Conservation (phyloP, 1,284 basidiomycete genomes). For the Xerocomus minutiporus region DNA sequence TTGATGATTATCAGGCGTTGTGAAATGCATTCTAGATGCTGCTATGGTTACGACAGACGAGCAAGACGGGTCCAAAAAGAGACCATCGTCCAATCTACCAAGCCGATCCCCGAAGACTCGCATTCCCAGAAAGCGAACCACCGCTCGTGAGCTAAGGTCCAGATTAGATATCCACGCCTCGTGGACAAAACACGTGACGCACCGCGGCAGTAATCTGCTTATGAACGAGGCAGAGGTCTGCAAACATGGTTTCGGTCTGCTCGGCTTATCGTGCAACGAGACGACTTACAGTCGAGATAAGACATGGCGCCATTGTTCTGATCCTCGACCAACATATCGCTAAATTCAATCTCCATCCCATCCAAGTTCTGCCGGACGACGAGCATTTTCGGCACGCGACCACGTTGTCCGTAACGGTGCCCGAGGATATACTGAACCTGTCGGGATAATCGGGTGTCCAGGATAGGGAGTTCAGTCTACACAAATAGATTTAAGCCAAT, state of each 20-base stretch:
- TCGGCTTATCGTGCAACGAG: background rate
- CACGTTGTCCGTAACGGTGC: conserved; percentile 60
- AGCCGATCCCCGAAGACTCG: conserved; percentile 42
- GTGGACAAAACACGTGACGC: conserved; percentile 27
- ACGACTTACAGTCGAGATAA: conserved; percentile 78
- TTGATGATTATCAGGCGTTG: no score
- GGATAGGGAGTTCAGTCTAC: conserved; percentile 68
- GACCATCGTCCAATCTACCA: conserved; percentile 35
- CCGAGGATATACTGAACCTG: conserved; percentile 85
- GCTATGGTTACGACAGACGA: background rate
- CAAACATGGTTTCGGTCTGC: conserved; percentile 24
- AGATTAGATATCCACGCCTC: conserved; percentile 2
- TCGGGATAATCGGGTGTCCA: conserved; percentile 75
- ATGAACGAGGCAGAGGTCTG: conserved; percentile 53
- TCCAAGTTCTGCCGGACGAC: conserved; percentile 93
- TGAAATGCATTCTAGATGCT: background rate
- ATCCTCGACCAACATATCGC: conserved; percentile 96
- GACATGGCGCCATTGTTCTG: conserved; percentile 93
- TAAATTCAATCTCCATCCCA: conserved; percentile 91
- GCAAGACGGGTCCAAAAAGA: background rate
- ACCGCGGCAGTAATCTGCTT: conserved; percentile 62
- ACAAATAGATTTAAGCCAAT: conserved; percentile 8
- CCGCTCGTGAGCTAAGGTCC: conserved; percentile 41
- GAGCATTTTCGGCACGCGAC: conserved; percentile 63
- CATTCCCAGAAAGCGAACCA: conserved; percentile 36